Evolutionary conservation across 495 filamentous ascomycete genomes (phyloP).

Genomic region (Saxispiralis lemnorum): DNA sequence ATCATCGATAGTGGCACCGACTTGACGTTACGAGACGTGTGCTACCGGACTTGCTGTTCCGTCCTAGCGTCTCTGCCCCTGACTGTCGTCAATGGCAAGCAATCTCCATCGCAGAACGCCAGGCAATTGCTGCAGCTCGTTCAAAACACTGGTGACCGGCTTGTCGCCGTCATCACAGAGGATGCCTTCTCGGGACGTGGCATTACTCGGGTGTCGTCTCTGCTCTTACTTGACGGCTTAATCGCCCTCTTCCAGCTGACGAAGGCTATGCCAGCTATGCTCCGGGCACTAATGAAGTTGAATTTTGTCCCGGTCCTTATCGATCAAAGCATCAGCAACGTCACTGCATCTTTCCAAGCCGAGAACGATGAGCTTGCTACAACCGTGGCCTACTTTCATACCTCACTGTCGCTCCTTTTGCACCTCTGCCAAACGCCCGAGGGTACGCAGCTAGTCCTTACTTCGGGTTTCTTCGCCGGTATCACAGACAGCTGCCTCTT

Average conservation of each 20-base stretch:
- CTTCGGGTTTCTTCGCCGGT: conserved; percentile 72
- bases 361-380: conserved; percentile 10
- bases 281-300: conserved; percentile 61
- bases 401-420: conserved; percentile 66
- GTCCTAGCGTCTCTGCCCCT: conserved; percentile 36
- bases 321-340: conserved; percentile 37
- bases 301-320: conserved; percentile 84
- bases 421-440: conserved; percentile 60
- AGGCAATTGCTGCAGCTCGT: conserved; percentile 59
- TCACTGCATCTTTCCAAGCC: conserved; percentile 9
- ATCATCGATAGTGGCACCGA: conserved; percentile 54
- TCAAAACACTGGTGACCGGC: conserved; percentile 53
- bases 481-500: conserved; percentile 67
- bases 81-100: conserved; percentile 1
- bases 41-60: conserved; percentile 75
- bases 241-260: conserved; percentile 41
- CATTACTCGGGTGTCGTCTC: conserved; percentile 60
- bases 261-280: conserved; percentile 47
- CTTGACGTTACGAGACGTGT: conserved; percentile 53
- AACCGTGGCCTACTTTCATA: conserved; percentile 42
- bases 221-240: conserved; percentile 58
- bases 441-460: conserved; percentile 66
- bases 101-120: conserved; percentile 38
- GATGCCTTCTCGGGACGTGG: conserved; percentile 78
- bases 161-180: conserved; percentile 77